Evolutionary conservation across 2,329 filamentous ascomycete species (phyloP).

Genomic region (Chrysosphaeria jannelii): DNA sequence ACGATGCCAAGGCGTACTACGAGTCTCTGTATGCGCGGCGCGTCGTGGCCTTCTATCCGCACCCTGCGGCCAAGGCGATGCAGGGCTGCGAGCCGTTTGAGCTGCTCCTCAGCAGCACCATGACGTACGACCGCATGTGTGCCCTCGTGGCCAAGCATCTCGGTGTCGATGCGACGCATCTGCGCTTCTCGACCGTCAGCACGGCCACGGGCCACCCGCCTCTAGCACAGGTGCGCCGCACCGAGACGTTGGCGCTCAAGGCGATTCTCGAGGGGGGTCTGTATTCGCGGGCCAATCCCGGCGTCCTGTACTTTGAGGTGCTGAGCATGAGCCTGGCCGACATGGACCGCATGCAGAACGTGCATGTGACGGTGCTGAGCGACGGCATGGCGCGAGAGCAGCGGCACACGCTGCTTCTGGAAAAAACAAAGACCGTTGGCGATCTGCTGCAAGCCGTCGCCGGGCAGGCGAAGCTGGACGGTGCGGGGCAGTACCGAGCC

Average conservation of each 20-base stretch:
- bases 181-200: constrained; percentile 77
- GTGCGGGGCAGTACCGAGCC: no score
- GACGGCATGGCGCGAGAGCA: constrained; percentile 87
- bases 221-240: no score
- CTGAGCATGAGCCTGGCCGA: constrained; percentile 84
- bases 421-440: constrained; percentile 53
- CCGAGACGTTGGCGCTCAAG: no score
- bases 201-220: no score
- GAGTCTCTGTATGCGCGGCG: constrained; percentile 75
- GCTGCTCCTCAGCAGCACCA: constrained; percentile 58
- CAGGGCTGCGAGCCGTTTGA: constrained; percentile 36
- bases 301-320: constrained; percentile 74
- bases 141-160: constrained; percentile 58
- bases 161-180: constrained; percentile 49
- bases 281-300: no score
- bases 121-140: constrained; percentile 65
- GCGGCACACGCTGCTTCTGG: constrained; percentile 51
- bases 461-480: constrained; percentile 52
- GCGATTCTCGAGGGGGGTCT: no score
- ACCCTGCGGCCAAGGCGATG: constrained; percentile 22
- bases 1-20: constrained; percentile 65
- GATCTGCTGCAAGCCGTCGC: constrained; percentile 50
- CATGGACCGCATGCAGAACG: constrained; percentile 66
- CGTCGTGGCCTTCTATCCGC: constrained; percentile 46
- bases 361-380: constrained; percentile 59